Evolutionary conservation across 2,329 filamentous ascomycete genomes (phyloP).

Genomic region (Clarireedia sp.): DNA sequence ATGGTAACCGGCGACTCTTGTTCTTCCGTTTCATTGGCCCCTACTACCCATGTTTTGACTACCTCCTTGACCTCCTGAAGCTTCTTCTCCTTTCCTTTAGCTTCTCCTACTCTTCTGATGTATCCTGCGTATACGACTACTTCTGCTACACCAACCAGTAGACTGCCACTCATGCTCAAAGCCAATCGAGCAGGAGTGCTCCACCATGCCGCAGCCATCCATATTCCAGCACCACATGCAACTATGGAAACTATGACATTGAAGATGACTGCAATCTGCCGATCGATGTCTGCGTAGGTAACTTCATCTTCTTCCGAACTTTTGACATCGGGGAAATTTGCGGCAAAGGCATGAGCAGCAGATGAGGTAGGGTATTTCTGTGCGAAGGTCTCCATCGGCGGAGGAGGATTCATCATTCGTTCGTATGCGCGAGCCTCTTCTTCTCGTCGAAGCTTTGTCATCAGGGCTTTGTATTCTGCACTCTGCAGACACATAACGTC

Average conservation of each 20-base stretch:
- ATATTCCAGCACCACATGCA: constrained; percentile 68
- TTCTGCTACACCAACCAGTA: constrained; percentile 66
- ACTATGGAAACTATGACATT: constrained; percentile 86
- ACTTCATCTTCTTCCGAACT: constrained; percentile 51
- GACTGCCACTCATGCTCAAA: constrained; percentile 61
- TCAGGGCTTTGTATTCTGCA: constrained; percentile 76
- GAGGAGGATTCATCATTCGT: constrained; percentile 61
- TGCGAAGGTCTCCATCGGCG: constrained; percentile 48
- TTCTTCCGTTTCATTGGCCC: constrained; percentile 29
- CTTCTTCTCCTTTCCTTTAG: constrained; percentile 53
- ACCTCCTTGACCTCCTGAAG: constrained; percentile 61
- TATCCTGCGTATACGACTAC: constrained; percentile 72
- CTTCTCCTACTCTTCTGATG: constrained; percentile 61
- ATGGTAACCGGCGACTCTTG: background rate
- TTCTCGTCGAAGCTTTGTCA: constrained; percentile 74
- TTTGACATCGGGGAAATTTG: constrained; percentile 35
- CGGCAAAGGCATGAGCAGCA: constrained; percentile 47
- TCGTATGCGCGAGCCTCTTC: constrained; percentile 79
- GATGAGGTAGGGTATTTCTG: constrained; percentile 48
- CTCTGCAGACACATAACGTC: constrained; percentile 40
- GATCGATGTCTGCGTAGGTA: constrained; percentile 64
- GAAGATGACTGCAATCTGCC: constrained; percentile 76
- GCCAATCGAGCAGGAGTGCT: constrained; percentile 61
- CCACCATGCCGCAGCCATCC: constrained; percentile 74
- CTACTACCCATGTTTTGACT: constrained; percentile 63